Conservation (phyloP, 2,329 filamentous ascomycete genomes). For the Colletotrichum camelliae region DNA sequence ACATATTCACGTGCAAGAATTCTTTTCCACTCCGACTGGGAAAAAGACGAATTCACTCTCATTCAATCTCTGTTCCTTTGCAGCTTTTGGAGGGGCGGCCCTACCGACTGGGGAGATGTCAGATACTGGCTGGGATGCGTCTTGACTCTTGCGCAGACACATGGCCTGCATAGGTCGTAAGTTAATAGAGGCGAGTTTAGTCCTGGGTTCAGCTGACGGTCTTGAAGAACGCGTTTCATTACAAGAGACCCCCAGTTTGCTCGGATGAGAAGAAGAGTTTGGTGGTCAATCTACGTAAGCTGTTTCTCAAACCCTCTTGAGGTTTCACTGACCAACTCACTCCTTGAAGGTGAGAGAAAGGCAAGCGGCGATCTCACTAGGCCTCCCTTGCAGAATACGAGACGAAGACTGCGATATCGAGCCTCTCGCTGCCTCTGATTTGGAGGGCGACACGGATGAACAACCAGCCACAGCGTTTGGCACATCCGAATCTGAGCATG, state of each 20-base stretch:
- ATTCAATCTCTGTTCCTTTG: conserved; percentile 58
- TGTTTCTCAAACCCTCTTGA: neutral
- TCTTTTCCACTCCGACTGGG: conserved; percentile 58
- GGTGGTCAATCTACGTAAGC: conserved; percentile 56
- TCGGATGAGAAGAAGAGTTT: conserved; percentile 52
- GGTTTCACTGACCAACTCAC: neutral
- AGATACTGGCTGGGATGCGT: conserved; percentile 56
- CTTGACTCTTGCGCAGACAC: conserved; percentile 56
- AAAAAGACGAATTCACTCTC: conserved; percentile 53
- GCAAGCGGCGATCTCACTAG: conserved; percentile 40
- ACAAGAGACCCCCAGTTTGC: conserved; percentile 22
- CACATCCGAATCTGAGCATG: conserved; percentile 35
- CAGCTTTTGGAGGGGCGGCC: conserved; percentile 60
- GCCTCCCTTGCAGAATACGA: conserved; percentile 40
- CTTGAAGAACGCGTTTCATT: neutral
- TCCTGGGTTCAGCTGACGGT: neutral
- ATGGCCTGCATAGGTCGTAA: conserved; percentile 45
- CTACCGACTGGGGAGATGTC: conserved; percentile 52
- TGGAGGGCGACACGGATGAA: conserved; percentile 33
- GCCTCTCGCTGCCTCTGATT: conserved; percentile 32
- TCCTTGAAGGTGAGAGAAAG: conserved; percentile 36
- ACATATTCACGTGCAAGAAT: conserved; percentile 54
- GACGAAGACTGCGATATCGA: conserved; percentile 46
- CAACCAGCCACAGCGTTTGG: conserved; percentile 30
- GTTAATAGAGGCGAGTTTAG: neutral